phyloP scores from a whole-genome alignment of 176 grass and related monocot genomes.

The Urochloa ruziziensis region DNA sequence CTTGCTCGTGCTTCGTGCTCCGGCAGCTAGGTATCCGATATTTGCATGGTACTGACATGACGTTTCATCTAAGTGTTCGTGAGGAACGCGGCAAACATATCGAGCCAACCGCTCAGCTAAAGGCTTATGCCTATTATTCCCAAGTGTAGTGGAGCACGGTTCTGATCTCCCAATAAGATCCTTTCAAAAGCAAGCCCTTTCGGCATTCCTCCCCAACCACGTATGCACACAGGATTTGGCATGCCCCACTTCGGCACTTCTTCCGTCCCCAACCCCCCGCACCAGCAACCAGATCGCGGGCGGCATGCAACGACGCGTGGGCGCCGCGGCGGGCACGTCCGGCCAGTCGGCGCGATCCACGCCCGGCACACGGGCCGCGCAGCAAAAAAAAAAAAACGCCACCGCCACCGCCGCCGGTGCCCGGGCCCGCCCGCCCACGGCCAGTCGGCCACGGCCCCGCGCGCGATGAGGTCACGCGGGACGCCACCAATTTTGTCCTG shows the following conservation, averaged over 20 bases:
- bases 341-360: not conserved
- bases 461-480: constrained; percentile 20
- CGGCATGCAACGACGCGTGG: not conserved
- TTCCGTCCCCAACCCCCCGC: not conserved
- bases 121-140: no score
- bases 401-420: no score
- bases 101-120: no score
- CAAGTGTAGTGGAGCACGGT: not conserved
- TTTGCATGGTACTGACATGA: no score
- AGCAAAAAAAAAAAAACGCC: not conserved
- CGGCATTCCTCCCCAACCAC: not conserved
- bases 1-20: no score
- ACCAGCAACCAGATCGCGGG: not conserved
- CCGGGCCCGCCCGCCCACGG: not conserved
- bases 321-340: not conserved
- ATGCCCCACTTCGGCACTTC: not conserved
- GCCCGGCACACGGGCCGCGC: not conserved
- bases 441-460: not conserved
- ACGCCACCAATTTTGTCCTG: constrained; percentile 26
- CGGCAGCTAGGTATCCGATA: no score
- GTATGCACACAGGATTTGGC: not conserved
- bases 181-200: not conserved
- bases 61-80: no score
- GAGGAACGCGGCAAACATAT: no score
- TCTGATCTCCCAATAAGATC: not conserved